phyloP scores from a whole-genome alignment of 2,329 filamentous ascomycete species.

The Byssochlamys sp. region DNA sequence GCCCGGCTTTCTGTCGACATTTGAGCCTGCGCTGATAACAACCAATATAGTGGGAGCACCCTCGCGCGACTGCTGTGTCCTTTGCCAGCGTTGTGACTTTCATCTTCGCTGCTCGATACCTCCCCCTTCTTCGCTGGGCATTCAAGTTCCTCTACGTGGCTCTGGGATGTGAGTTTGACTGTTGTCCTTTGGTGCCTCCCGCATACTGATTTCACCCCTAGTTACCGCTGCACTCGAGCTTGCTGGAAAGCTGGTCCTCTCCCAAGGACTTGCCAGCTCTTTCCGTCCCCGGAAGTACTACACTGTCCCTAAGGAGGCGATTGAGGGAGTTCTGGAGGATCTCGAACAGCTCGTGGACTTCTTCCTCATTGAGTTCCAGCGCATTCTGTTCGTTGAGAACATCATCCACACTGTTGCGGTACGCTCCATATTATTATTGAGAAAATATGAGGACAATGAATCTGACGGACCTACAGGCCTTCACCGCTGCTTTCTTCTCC shows the following conservation, averaged over 20 bases:
- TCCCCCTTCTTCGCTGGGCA: conserved; percentile 52
- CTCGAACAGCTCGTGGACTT: conserved; percentile 58
- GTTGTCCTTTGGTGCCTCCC: background rate
- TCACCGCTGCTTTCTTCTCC: conserved; percentile 48
- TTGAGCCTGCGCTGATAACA: conserved; percentile 3
- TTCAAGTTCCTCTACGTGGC: conserved; percentile 52
- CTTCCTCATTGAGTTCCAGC: conserved; percentile 59
- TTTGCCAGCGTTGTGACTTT: conserved; percentile 47
- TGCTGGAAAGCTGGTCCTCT: conserved; percentile 46
- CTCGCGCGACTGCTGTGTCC: conserved; percentile 53
- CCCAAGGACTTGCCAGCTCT: conserved; percentile 50
- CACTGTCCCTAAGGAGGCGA: conserved; percentile 54
- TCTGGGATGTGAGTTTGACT: conserved; percentile 43
- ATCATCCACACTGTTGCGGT: conserved; percentile 51
- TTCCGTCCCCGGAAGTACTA: conserved; percentile 58
- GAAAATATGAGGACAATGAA: conserved; percentile 1
- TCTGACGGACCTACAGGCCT: conserved; percentile 39
- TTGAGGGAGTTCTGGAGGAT: conserved; percentile 53
- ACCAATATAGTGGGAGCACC: conserved; percentile 50
- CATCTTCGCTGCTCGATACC: conserved; percentile 55
- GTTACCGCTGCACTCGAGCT: conserved; percentile 50
- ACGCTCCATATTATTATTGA: conserved; percentile 23
- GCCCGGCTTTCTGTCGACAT: background rate
- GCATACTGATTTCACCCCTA: conserved; percentile 11
- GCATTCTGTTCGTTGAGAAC: conserved; percentile 58